Percentiles rank a stretch among this genome's conserved stretches.
Conservation (phyloP, 495 filamentous ascomycete genomes). For the Penicillium taxi region DNA sequence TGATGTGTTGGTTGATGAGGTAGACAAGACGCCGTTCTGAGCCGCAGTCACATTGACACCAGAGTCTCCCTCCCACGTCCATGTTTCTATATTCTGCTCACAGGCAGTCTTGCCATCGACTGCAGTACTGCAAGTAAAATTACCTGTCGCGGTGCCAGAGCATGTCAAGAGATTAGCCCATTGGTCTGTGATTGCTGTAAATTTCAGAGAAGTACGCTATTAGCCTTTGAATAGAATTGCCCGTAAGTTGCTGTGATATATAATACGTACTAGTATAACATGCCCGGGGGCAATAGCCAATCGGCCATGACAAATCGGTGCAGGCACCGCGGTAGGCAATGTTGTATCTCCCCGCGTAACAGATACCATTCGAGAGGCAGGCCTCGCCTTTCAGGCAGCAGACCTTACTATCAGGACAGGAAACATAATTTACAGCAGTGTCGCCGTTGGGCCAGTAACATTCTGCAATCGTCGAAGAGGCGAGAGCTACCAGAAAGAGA, state of each 20-base stretch:
- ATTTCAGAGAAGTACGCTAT: neutral
- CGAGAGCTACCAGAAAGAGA: too few species aligned
- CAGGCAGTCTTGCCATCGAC: neutral
- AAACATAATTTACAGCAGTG: neutral
- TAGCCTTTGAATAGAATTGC: too few species aligned
- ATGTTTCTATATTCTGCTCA: neutral
- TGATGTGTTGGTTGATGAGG: neutral
- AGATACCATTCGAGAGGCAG: constrained; percentile 14
- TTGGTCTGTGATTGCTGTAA: neutral
- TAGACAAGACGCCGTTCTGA: neutral
- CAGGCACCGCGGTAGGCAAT: constrained; percentile 12
- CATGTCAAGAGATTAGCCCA: constrained; percentile 3
- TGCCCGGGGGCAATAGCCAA: constrained; percentile 7
- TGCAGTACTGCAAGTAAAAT: neutral
- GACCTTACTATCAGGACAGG: constrained; percentile 5
- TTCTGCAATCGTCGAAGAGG: too few species aligned
- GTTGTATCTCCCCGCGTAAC: constrained; percentile 3
- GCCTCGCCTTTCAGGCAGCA: constrained; percentile 11
- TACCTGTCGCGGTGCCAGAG: neutral
- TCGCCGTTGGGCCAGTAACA: constrained; percentile 7
- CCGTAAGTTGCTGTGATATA: neutral
- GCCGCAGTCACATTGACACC: constrained; percentile 1
- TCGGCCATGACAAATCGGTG: constrained; percentile 13
- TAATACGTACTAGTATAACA: constrained; percentile 1
- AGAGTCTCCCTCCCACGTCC: neutral